phyloP scores from a whole-genome alignment of 1,139 yeast genomes.

The Blastobotrys proliferans region DNA sequence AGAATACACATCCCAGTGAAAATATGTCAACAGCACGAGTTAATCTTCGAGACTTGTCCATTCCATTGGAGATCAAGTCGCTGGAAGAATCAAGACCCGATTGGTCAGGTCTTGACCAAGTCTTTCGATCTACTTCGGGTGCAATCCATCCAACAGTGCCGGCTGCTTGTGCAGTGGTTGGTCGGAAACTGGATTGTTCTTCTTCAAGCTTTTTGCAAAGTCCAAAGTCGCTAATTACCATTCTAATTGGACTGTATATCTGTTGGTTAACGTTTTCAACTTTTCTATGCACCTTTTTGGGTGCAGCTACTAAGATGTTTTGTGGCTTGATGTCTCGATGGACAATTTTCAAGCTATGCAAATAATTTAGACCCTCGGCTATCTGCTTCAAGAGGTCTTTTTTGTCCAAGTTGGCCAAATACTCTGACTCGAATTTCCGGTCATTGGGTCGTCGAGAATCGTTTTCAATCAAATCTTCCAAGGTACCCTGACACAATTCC shows the following conservation, averaged over 20 bases:
- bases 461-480: constrained; percentile 64
- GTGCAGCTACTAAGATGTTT: constrained; percentile 80
- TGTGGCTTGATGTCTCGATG: constrained; percentile 97
- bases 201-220: constrained; percentile 85
- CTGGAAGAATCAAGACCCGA: constrained; percentile 16
- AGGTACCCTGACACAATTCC: constrained; percentile 83
- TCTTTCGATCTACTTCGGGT: constrained; percentile 57
- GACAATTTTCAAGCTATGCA: constrained; percentile 87
- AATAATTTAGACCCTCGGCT: constrained; percentile 78
- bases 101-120: constrained; percentile 2
- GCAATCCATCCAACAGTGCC: constrained; percentile 99
- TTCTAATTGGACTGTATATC: constrained; percentile 48
- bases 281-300: constrained; percentile 40
- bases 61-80: constrained; percentile 36
- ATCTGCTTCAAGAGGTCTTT: constrained; percentile 68
- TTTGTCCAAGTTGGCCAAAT: constrained; percentile 40
- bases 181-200: constrained; percentile 90
- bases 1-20: constrained; percentile 91
- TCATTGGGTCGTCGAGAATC: too few relatives aligned
- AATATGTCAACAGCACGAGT: constrained; percentile 93
- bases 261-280: constrained; percentile 22
- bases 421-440: too few relatives aligned
- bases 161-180: constrained; percentile 89
- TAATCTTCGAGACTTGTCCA: constrained; percentile 52
- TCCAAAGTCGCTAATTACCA: constrained; percentile 92